Base-by-base conservation (phyloP, 1,139 yeast genomes). In the Pichia sp. region DNA sequence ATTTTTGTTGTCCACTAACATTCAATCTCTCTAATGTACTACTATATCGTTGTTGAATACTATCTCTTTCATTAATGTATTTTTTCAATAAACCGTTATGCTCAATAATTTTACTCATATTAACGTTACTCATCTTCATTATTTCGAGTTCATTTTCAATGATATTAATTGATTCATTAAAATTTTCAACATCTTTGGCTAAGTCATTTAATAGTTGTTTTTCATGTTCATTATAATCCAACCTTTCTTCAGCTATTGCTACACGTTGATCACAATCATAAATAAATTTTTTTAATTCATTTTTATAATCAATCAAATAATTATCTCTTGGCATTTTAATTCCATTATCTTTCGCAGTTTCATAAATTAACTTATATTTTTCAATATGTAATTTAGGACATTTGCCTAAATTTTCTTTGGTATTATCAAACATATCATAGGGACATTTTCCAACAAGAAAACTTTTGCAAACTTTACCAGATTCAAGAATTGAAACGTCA, bases 401-500 rank as follows among this genome's bases (percentile, higher is more conserved):
- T 46, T 73, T 73, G 1, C 97, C 96, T 49, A 86, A 62, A 59
- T 85, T 89, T 59, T 85, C 87, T 62, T 87, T 89, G 16, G 97
- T 86, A 6, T 87, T 87, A 16, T 75, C 74, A 58, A 90, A 84
- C 46, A 90, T 62, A 55, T 89, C 96, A 61, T 85, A 86, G 0
- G 96, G 94, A 57, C 97, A 90, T n/a, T 78, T 76, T 1, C 95
- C 96, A 7, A 87, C 87, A 16, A 92, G 63, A 61, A 82, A 90
- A 27, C 87, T 72, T 59, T 85, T 84, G 62, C 97, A 90, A 11
- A 89, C 80, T 40, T 78, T 69, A 20, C 82, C 77, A 50, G 82
- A 85, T 27, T 78, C 71, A 56, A 89, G 65, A n/a, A 72, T 24
- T 3, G 35, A 28, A 6, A 42, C 24, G 32, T 47, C 49, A 22